Evolutionary conservation across 192 early-diverging fungal genomes (phyloP).

Genomic region (Coemansia sp.): DNA sequence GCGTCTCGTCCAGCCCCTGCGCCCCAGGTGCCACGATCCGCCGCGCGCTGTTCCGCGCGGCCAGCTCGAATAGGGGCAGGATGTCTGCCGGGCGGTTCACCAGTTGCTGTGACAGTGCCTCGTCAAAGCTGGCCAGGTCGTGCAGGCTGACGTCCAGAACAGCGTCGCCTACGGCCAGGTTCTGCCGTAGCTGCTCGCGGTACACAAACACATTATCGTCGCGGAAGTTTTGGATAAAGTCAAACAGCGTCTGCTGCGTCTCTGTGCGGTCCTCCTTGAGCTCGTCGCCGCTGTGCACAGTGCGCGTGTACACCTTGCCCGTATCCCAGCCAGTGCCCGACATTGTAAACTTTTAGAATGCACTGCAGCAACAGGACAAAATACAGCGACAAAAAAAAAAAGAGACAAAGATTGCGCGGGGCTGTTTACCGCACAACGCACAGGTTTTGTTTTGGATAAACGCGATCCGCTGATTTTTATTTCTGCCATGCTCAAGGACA

Average conservation of each 20-base stretch:
- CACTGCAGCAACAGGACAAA: not conserved
- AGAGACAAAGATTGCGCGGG: not conserved
- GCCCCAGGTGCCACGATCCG: constrained; percentile 59
- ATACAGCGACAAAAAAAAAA: not conserved
- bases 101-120: constrained; percentile 74
- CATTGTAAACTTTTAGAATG: constrained; percentile 28
- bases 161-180: constrained; percentile 67
- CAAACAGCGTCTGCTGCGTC: constrained; percentile 62
- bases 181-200: constrained; percentile 87
- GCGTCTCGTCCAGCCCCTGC: constrained; percentile 53
- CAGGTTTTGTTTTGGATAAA: not conserved
- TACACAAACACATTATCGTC: constrained; percentile 81
- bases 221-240: constrained; percentile 83
- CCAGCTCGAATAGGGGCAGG: constrained; percentile 86
- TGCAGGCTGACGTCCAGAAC: constrained; percentile 84
- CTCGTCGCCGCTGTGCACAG: constrained; percentile 57
- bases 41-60: constrained; percentile 70
- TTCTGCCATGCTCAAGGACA: not conserved
- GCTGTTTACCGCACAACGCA: not conserved
- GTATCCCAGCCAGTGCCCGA: constrained; percentile 76
- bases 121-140: constrained; percentile 78
- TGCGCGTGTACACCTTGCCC: constrained; percentile 67
- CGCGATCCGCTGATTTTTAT: not conserved
- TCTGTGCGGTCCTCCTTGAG: constrained; percentile 53
- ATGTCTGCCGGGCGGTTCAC: constrained; percentile 72